Conservation (phyloP, 495 filamentous ascomycete species). For the Penicillium odoratum region DNA sequence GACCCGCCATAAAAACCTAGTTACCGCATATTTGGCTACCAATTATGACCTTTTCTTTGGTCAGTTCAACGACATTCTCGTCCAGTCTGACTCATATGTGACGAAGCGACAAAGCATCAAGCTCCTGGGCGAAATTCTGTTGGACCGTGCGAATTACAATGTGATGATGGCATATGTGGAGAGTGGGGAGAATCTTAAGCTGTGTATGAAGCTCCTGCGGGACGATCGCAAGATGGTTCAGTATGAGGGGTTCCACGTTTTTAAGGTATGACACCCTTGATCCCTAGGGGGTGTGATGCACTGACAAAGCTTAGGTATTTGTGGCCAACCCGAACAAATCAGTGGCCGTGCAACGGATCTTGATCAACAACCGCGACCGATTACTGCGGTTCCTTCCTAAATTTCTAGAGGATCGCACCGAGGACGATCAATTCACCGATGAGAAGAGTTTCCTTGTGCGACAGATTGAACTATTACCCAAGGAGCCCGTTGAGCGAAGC, state of each 20-base stretch:
- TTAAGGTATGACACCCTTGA: conserved; percentile 64
- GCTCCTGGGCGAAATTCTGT: conserved; percentile 87
- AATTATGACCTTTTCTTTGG: conserved; percentile 92
- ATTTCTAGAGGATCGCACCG: conserved; percentile 92
- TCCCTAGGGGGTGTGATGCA: conserved; percentile 2
- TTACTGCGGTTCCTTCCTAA: conserved; percentile 83
- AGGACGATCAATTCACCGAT: conserved; percentile 98
- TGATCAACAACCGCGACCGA: conserved; percentile 92
- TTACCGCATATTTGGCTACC: conserved; percentile 78
- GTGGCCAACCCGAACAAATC: conserved; percentile 98
- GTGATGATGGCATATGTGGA: conserved; percentile 98
- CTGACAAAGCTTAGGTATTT: conserved; percentile 67
- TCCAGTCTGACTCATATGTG: conserved; percentile 93
- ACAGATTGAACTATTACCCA: conserved; percentile 80
- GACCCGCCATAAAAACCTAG: conserved; percentile 87
- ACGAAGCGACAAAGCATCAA: conserved; percentile 99
- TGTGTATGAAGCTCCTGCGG: conserved; percentile 93
- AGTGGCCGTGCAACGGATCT: conserved; percentile 86
- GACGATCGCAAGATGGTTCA: conserved; percentile 98
- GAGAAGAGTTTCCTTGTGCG: conserved; percentile 96
- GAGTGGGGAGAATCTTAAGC: conserved; percentile 90
- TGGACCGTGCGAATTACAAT: conserved; percentile 94
- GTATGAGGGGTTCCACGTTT: conserved; percentile 98
- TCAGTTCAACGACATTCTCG: conserved; percentile 82
- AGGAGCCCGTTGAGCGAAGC: conserved; percentile 57